These are phyloP conservation scores for Crithidia fasciculata DNA, from an alignment of 208 protist species.

Conservation along the genomic window DNA sequence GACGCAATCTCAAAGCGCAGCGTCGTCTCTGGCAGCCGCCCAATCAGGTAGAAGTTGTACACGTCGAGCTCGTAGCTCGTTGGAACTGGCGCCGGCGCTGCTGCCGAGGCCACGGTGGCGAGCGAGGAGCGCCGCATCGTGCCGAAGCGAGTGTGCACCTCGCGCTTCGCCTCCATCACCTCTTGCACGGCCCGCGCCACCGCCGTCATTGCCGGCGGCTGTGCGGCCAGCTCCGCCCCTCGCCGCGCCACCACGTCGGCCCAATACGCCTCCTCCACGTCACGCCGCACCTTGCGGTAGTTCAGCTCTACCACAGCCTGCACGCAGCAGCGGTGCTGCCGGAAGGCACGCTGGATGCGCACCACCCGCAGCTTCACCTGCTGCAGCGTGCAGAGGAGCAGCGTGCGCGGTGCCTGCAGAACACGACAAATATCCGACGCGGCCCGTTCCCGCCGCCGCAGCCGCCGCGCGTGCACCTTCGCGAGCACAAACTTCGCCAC, in stretches of 20 bases:
- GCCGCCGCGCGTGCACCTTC: slow-evolving; percentile 10
- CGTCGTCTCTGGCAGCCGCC: slow-evolving; percentile 61
- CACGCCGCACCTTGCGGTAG: slow-evolving; percentile 47
- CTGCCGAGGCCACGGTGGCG: background rate
- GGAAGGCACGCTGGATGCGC: slow-evolving; percentile 55
- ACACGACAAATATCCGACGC: slow-evolving; percentile 18
- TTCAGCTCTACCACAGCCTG: slow-evolving; percentile 68
- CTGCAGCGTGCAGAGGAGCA: slow-evolving; percentile 23
- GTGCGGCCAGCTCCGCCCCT: slow-evolving; percentile 41
- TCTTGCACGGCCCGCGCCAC: slow-evolving; percentile 5
- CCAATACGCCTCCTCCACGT: slow-evolving; percentile 67
- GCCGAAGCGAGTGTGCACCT: slow-evolving; percentile 7
- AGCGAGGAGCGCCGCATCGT: background rate
- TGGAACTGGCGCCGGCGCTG: background rate
- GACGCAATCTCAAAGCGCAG: slow-evolving; percentile 49
- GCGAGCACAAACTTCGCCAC: slow-evolving; percentile 19
- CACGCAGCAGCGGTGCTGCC: slow-evolving; percentile 37
- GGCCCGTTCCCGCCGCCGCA: slow-evolving; percentile 12
- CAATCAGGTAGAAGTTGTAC: slow-evolving; percentile 50
- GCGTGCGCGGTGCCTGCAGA: slow-evolving; percentile 18
- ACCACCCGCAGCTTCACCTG: slow-evolving; percentile 25
- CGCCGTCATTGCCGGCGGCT: slow-evolving; percentile 4
- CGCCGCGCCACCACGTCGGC: slow-evolving; percentile 31
- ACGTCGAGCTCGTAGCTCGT: slow-evolving; percentile 48
- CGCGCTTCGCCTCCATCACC: slow-evolving; percentile 13